Evolutionary conservation across 1,284 basidiomycete genomes (phyloP).

Genomic region (Ceratobasidium sp.): DNA sequence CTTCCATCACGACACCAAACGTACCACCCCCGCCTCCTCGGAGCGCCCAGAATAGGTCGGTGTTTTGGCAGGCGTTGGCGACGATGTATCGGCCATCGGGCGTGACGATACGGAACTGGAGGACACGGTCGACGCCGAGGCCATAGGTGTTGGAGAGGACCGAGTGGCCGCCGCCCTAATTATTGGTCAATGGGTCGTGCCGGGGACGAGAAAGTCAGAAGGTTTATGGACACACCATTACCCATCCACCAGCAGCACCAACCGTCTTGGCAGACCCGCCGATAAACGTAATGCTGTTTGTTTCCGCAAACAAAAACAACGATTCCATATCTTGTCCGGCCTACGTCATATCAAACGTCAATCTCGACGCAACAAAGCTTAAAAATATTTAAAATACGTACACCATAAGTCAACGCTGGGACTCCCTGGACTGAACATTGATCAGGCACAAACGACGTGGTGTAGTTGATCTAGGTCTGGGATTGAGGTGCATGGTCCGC

Average conservation of each 20-base stretch:
- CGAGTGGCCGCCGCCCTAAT: constrained; percentile 55
- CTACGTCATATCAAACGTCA: constrained; percentile 21
- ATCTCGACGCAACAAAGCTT: not conserved
- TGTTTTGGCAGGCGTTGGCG: constrained; percentile 51
- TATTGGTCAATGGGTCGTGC: too few relatives aligned
- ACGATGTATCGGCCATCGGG: constrained; percentile 22
- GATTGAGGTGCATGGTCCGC: not conserved
- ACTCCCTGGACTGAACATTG: constrained; percentile 12
- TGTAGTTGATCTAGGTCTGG: constrained; percentile 43
- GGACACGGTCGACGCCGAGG: constrained; percentile 40
- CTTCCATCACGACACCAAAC: constrained; percentile 44
- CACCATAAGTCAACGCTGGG: constrained; percentile 45
- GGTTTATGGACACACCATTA: constrained; percentile 17
- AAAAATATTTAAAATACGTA: not conserved
- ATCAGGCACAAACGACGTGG: constrained; percentile 39
- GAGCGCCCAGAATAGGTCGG: constrained; percentile 48
- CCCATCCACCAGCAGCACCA: constrained; percentile 39
- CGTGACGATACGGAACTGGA: constrained; percentile 42
- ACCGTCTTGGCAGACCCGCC: constrained; percentile 42
- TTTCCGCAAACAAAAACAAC: constrained; percentile 45
- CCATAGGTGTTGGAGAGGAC: constrained; percentile 40
- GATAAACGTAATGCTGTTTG: constrained; percentile 47
- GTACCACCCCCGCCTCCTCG: constrained; percentile 46
- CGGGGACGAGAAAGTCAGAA: too few relatives aligned
- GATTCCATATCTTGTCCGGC: constrained; percentile 43